phyloP scores from a whole-genome alignment of 805 yeast species.

The Sugiyamaella qingdaonensis region DNA sequence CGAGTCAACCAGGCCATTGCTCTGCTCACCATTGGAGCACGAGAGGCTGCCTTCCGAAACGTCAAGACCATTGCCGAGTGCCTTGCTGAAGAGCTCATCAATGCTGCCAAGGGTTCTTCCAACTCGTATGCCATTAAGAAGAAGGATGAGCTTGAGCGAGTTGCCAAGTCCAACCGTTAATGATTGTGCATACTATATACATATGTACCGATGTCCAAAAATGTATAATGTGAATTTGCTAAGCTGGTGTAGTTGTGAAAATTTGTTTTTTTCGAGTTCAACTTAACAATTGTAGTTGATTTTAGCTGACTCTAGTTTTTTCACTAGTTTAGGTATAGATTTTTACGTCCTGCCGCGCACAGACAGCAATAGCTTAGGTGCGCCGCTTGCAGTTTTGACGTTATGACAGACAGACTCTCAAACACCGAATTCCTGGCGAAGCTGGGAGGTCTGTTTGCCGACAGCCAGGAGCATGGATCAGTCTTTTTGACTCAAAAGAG shows the following conservation, averaged over 20 bases:
- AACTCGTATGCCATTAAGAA: slow-evolving; percentile 99
- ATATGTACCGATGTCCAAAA: background rate
- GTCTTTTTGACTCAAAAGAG: slow-evolving; percentile 36
- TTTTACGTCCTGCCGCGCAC: background rate
- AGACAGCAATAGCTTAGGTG: background rate
- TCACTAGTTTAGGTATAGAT: background rate
- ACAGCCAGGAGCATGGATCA: slow-evolving; percentile 30
- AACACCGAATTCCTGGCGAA: slow-evolving; percentile 28
- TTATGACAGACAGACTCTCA: slow-evolving; percentile 2
- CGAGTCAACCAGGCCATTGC: slow-evolving; percentile 99
- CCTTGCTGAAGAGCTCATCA: slow-evolving; percentile 99
- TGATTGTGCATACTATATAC: slow-evolving; percentile 8
- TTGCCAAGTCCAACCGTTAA: slow-evolving; percentile 99
- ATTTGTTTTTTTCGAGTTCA: background rate
- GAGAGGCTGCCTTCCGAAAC: slow-evolving; percentile 99
- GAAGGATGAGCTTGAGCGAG: slow-evolving; percentile 99
- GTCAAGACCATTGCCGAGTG: slow-evolving; percentile 99
- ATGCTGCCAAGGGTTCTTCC: slow-evolving; percentile 99
- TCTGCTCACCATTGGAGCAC: slow-evolving; percentile 95
- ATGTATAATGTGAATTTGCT: slow-evolving; percentile 5
- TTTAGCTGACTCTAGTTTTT: background rate
- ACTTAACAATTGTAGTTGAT: background rate
- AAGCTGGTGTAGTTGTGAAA: background rate
- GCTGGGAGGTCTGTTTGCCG: slow-evolving; percentile 27
- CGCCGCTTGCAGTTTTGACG: too few relatives aligned